Conservation (phyloP, 108 stramenopile genomes). For the Pelagomonas calceolata region DNA sequence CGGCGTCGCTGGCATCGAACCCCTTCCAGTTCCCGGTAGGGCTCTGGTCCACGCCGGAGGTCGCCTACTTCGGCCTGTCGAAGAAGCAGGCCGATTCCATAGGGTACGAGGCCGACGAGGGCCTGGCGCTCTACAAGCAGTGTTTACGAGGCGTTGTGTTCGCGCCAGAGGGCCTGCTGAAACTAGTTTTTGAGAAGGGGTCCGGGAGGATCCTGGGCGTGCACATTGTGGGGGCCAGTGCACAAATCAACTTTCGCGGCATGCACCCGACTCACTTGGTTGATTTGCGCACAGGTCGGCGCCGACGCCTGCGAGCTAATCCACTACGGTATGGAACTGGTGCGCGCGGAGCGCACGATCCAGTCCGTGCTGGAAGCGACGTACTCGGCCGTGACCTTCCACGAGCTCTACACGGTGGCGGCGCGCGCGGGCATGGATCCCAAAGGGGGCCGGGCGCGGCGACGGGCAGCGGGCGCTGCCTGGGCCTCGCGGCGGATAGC, state of each 20-base stretch:
- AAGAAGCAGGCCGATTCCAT: conserved; percentile 49
- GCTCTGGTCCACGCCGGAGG: conserved; percentile 68
- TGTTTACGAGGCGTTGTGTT: conserved; percentile 67
- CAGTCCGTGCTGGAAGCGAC: conserved; percentile 41
- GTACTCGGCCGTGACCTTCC: conserved; percentile 65
- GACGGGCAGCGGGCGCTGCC: no score
- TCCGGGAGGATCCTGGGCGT: conserved; percentile 60
- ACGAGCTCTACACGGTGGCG: conserved; percentile 66
- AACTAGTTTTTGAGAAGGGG: conserved; percentile 59
- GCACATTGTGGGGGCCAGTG: conserved; percentile 66
- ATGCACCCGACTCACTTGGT: no score
- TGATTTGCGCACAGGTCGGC: no score
- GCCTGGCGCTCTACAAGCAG: conserved; percentile 62
- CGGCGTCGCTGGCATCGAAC: conserved; percentile 56
- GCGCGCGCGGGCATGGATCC: conserved; percentile 43
- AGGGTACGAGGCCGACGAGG: conserved; percentile 58
- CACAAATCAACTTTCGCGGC: no score
- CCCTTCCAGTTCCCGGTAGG: conserved; percentile 71
- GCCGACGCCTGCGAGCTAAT: conserved; percentile 70
- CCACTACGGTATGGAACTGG: conserved; percentile 71
- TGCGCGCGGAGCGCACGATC: conserved; percentile 54
- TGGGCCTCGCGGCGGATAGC: no score
- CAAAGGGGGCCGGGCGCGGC: conserved; percentile 36
- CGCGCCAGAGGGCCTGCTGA: conserved; percentile 62
- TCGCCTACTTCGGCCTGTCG: conserved; percentile 57